phyloP scores from a whole-genome alignment of 768 basidiomycete genomes.

The Rossbeevera mucosa region DNA sequence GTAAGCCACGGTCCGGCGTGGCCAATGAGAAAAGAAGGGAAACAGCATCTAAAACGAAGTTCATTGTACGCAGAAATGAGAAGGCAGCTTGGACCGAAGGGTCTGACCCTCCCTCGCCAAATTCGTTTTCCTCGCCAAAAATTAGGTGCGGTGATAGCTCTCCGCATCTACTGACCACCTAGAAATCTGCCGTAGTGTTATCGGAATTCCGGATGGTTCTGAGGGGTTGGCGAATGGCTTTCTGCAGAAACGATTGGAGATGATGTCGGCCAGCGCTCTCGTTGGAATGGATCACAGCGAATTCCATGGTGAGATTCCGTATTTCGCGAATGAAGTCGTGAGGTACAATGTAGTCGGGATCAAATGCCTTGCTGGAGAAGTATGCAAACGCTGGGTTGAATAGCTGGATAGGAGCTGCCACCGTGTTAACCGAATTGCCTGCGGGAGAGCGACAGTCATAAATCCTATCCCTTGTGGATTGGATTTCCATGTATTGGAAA shows the following conservation, averaged over 20 bases:
- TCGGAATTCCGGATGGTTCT: not conserved
- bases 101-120: slow-evolving; percentile 24
- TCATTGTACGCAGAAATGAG: slow-evolving; percentile 14
- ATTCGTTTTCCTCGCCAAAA: slow-evolving; percentile 17
- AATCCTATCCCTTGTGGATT: not conserved
- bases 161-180: not conserved
- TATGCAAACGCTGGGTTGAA: slow-evolving; percentile 26
- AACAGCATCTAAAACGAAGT: no score
- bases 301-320: slow-evolving; percentile 10
- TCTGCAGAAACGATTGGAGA: not conserved
- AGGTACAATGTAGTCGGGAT: slow-evolving; percentile 4
- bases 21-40: slow-evolving; percentile 27
- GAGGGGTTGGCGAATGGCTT: not conserved
- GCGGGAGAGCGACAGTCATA: slow-evolving; percentile 11
- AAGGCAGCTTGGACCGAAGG: slow-evolving; percentile 29
- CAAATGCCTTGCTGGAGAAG: slow-evolving; percentile 22
- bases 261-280: not conserved
- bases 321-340: slow-evolving; percentile 2
- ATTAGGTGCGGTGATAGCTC: not conserved
- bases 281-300: slow-evolving; percentile 10
- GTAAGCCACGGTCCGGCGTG: slow-evolving; percentile 23
- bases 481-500: slow-evolving; percentile 1
- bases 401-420: slow-evolving; percentile 10
- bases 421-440: not conserved
- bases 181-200: slow-evolving; percentile 2